Evolutionary conservation across 73 alveolate species (phyloP), one percentile per base, ranked within the genome.

Genomic region (Urostyla sp.): DNA sequence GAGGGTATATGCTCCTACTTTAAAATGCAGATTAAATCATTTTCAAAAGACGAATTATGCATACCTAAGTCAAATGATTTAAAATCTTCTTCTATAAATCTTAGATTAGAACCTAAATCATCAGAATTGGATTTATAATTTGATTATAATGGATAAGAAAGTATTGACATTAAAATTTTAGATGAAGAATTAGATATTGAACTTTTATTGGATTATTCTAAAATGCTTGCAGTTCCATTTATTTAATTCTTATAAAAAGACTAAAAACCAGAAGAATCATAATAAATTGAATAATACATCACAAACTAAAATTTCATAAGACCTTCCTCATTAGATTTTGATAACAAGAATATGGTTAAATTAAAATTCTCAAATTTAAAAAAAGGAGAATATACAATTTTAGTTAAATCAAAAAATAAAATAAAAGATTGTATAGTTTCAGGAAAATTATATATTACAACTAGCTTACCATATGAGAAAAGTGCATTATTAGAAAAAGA

Each of bases 21-120:
- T 21, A 59, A 55, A 59, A 8, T 59, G 3, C 32, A 59, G 44
- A 66, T 66, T 21, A 54, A 66, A 66, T 66, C 80, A 44, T 66
- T 66, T 24, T 35, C 10, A 10, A 40, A 11, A 15, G 53, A 3
- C 23, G 7, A 59, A 59, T 4, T 11, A 6, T 59, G 16, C 5
- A 20, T 34, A 55, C 73, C 66, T 11, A 10, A 51, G 21, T 8
- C 36, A 51, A n/a, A 18, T n/a, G 8, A 51, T 51, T 51, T 10
- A 51, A n/a, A n/a, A n/a, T n/a, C n/a, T n/a, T n/a, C n/a, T n/a
- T n/a, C n/a, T n/a, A n/a, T n/a, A n/a, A n/a, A n/a, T n/a, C n/a
- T n/a, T n/a, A n/a, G n/a, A n/a, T n/a, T n/a, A n/a, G n/a, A n/a
- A n/a, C n/a, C n/a, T n/a, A n/a, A n/a, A n/a, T n/a, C n/a, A n/a